Evolutionary conservation across 257 asterid species (phyloP).

Genomic region (Lantana camara): DNA sequence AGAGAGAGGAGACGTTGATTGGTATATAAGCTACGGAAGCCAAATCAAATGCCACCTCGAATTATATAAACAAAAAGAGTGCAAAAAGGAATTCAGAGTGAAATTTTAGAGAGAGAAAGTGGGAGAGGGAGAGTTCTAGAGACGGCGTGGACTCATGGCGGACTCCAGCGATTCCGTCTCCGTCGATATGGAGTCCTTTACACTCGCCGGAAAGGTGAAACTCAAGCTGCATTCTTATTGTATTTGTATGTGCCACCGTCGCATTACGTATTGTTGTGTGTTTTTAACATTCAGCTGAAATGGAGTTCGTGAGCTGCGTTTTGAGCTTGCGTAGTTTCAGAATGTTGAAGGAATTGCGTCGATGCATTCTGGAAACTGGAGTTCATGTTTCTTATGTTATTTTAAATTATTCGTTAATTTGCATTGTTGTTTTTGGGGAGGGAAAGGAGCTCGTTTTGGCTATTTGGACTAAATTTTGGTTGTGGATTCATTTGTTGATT

Average conservation of each 20-base stretch:
- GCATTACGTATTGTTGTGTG: neutral
- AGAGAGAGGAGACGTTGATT: conserved; percentile 32
- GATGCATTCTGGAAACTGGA: neutral
- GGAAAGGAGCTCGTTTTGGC: conserved; percentile 8
- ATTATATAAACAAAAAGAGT: too few relatives aligned
- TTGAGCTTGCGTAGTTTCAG: conserved; percentile 8
- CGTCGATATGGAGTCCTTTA: conserved; percentile 57
- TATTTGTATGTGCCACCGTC: too few relatives aligned
- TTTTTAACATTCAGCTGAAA: neutral
- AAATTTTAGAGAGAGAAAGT: conserved; percentile 25
- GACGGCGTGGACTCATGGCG: conserved; percentile 46
- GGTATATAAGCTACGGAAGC: conserved; percentile 46
- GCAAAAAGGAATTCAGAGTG: too few relatives aligned
- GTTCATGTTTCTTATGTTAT: neutral
- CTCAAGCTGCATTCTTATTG: conserved; percentile 28
- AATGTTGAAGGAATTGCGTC: neutral
- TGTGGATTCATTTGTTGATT: neutral
- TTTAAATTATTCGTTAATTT: neutral
- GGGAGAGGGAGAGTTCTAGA: conserved; percentile 19
- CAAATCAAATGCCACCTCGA: conserved; percentile 44
- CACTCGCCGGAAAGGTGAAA: conserved; percentile 68
- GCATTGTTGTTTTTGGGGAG: conserved; percentile 5
- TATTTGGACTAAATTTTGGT: neutral
- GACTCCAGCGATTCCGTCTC: conserved; percentile 73
- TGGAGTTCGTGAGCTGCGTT: conserved; percentile 21